Percentiles rank a stretch among this genome's conserved stretches.
These are phyloP conservation scores for Globisporangium uncinulatum DNA, from an alignment of 352 stramenopile species.

Conservation along the genomic window DNA sequence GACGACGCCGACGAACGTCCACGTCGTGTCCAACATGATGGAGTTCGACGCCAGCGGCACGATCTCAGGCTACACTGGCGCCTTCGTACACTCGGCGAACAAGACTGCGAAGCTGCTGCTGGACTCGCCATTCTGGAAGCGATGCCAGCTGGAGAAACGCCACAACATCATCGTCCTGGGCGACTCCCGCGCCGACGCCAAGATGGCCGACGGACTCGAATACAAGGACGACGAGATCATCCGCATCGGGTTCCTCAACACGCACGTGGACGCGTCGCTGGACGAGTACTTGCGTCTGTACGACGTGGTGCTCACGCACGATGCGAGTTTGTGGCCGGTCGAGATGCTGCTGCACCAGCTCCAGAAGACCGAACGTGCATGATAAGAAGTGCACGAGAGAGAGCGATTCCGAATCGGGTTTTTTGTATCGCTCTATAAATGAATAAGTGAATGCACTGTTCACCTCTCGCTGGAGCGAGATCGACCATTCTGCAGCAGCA, in stretches of 20 bases:
- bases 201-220: slow-evolving; percentile 56
- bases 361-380: not conserved
- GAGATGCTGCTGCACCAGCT: not conserved
- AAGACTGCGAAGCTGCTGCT: slow-evolving; percentile 70
- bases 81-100: slow-evolving; percentile 76
- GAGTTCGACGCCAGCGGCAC: slow-evolving; percentile 42
- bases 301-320: slow-evolving; percentile 69
- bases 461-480: too few species aligned
- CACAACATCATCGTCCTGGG: slow-evolving; percentile 72
- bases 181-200: slow-evolving; percentile 65
- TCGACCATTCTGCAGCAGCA: too few species aligned
- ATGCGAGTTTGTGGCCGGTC: slow-evolving; percentile 31
- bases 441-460: too few species aligned
- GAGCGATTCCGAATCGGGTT: too few species aligned
- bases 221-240: slow-evolving; percentile 47
- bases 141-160: slow-evolving; percentile 64
- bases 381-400: too few species aligned
- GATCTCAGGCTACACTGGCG: slow-evolving; percentile 44
- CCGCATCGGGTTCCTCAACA: slow-evolving; percentile 66
- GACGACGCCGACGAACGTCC: slow-evolving; percentile 44
- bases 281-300: slow-evolving; percentile 23
- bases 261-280: slow-evolving; percentile 51
- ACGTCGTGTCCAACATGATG: slow-evolving; percentile 85
- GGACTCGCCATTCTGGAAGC: slow-evolving; percentile 62
- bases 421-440: too few species aligned